Conservation (phyloP, 2,329 filamentous ascomycete genomes). For the Calonectria pteridis region DNA sequence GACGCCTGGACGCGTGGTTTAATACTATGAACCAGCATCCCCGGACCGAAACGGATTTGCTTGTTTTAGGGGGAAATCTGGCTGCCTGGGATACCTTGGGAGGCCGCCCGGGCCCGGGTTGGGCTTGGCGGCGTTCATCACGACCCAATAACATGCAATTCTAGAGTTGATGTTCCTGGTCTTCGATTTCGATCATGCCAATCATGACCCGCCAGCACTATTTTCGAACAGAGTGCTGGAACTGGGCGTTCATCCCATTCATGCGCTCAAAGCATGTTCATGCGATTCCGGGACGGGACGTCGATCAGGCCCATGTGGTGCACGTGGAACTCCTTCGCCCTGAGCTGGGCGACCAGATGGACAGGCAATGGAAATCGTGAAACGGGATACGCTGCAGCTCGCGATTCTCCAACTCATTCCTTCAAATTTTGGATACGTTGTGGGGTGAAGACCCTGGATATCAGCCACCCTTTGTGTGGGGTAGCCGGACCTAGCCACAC, state of each 20-base stretch:
- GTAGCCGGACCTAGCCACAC: constrained; percentile 32
- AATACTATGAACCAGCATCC: neutral
- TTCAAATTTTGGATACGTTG: constrained; percentile 31
- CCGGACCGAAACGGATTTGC: neutral
- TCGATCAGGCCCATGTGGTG: neutral
- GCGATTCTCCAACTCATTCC: constrained; percentile 38
- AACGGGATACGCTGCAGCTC: constrained; percentile 33
- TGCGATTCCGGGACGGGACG: neutral
- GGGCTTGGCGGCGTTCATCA: neutral
- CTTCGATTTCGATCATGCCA: constrained; percentile 5
- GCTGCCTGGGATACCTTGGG: constrained; percentile 10
- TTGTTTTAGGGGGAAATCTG: constrained; percentile 1
- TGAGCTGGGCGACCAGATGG: neutral
- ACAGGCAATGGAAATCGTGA: constrained; percentile 16
- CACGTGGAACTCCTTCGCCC: constrained; percentile 1
- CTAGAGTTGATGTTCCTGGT: constrained; percentile 10
- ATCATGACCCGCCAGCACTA: constrained; percentile 1
- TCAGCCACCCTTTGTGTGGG: constrained; percentile 35
- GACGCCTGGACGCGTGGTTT: constrained; percentile 10
- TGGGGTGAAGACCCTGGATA: constrained; percentile 42
- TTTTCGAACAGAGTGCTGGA: neutral
- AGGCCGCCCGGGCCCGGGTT: constrained; percentile 12
- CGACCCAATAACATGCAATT: constrained; percentile 13
- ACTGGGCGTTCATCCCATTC: constrained; percentile 19
- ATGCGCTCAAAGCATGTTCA: neutral